Percentiles rank a stretch among this genome's conserved stretches.
phyloP scores from a whole-genome alignment of 495 filamentous ascomycete species.

The Neurospora pannonica region DNA sequence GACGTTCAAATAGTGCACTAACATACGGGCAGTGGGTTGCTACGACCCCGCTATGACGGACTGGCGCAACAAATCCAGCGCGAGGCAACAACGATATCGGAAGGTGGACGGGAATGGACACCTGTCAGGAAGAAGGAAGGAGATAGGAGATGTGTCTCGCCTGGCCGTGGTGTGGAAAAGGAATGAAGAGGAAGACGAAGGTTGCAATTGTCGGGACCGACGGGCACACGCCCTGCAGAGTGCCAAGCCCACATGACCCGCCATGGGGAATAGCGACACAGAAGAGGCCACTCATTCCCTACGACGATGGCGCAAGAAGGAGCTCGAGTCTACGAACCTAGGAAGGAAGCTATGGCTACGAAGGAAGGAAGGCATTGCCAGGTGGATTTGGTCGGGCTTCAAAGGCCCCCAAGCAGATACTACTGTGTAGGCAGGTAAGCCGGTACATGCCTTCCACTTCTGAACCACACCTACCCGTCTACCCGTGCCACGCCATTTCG shows the following conservation, averaged over 20 bases:
- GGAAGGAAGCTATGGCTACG: not conserved
- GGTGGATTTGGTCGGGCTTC: not conserved
- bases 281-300: not conserved
- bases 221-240: not conserved
- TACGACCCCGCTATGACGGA: not conserved
- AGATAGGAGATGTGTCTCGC: no score
- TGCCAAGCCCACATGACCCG: not conserved
- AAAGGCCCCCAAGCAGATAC: no score
- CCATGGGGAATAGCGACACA: no score
- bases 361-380: not conserved
- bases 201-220: not conserved
- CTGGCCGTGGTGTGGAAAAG: not conserved
- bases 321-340: not conserved
- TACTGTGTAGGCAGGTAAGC: no score
- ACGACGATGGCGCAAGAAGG: not conserved
- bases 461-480: not conserved
- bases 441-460: not conserved
- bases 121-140: no score
- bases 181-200: not conserved
- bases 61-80: no score
- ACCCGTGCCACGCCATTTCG: not conserved
- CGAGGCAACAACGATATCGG: no score
- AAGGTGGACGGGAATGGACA: no score
- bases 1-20: not conserved
- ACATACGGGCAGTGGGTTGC: no score